These are phyloP conservation scores for Eucalyptus cloeziana DNA, from an alignment of 345 rosid species.

Conservation along the genomic window DNA sequence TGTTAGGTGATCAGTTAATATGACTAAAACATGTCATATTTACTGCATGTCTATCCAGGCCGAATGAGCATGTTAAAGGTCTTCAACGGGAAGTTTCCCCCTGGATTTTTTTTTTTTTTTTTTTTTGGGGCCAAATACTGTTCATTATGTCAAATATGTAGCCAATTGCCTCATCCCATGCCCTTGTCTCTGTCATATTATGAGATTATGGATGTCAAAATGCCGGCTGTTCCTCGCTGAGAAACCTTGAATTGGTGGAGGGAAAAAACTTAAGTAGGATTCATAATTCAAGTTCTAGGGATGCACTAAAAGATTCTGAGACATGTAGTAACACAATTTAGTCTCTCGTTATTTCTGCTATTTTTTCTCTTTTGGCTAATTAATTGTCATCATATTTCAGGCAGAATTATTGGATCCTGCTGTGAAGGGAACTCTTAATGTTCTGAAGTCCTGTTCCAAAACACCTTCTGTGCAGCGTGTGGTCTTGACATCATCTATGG, in stretches of 20 bases:
- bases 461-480: slow-evolving; percentile 57
- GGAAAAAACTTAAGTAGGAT: neutral
- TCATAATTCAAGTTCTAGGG: neutral
- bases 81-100: neutral
- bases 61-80: neutral
- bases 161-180: neutral
- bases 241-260: neutral
- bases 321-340: neutral
- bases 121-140: neutral
- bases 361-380: neutral
- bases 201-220: neutral
- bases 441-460: slow-evolving; percentile 64
- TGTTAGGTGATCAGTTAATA: neutral
- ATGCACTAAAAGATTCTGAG: neutral
- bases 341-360: neutral
- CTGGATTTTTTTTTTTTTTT: neutral
- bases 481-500: slow-evolving; percentile 70
- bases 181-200: neutral
- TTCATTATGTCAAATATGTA: neutral
- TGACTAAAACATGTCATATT: neutral
- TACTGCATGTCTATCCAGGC: neutral
- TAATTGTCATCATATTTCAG: slow-evolving; percentile 17
- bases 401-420: slow-evolving; percentile 83
- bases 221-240: neutral
- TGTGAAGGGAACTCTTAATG: slow-evolving; percentile 78